phyloP scores from a whole-genome alignment of 2,329 filamentous ascomycete genomes.

The Endothia cerciana region DNA sequence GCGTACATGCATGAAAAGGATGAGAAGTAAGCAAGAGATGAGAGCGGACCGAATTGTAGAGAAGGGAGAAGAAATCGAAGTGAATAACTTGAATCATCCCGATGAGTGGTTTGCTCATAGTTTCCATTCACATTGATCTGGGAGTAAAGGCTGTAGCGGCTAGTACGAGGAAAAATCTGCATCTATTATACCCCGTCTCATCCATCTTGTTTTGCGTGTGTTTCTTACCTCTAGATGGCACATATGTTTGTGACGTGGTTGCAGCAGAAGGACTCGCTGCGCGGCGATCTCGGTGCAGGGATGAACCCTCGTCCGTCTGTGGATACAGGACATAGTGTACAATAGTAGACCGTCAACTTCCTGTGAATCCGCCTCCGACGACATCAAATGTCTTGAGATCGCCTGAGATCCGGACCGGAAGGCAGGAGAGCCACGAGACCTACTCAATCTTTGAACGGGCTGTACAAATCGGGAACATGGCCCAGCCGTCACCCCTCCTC shows the following conservation, averaged over 20 bases:
- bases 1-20: no score
- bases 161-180: no score
- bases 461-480: not conserved
- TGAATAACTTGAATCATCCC: not conserved
- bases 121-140: not conserved
- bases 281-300: not conserved
- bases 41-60: not conserved
- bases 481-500: slow-evolving; percentile 17
- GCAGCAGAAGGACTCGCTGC: not conserved
- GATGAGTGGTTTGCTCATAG: not conserved
- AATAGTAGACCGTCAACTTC: no score
- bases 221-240: not conserved
- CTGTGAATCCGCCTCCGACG: not conserved
- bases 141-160: not conserved
- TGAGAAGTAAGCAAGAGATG: not conserved
- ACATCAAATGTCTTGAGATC: not conserved
- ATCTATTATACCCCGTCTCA: no score
- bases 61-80: not conserved
- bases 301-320: not conserved
- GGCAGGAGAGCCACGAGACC: not conserved
- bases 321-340: no score
- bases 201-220: no score
- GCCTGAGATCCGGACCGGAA: not conserved
- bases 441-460: not conserved
- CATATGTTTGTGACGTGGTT: no score